Evolutionary conservation across 768 basidiomycete species (phyloP).

Genomic region (Termitomyces titanicus): DNA sequence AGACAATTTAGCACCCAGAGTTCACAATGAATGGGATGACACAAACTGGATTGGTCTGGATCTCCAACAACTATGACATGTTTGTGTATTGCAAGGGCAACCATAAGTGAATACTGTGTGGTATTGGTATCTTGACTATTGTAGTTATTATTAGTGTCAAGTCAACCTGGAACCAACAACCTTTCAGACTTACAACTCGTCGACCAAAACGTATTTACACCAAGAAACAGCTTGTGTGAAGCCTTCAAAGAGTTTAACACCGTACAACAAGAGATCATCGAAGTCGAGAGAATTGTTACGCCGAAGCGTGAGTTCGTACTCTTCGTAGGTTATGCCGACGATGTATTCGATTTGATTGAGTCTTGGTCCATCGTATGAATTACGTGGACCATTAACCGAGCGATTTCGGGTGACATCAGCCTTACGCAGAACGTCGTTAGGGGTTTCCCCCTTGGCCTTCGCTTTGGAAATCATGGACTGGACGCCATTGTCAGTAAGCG

Average conservation of each 20-base stretch:
- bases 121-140: constrained; percentile 75
- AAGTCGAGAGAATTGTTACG: constrained; percentile 78
- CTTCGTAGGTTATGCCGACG: constrained; percentile 51
- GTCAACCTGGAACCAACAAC: not conserved
- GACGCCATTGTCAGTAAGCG: constrained; percentile 51
- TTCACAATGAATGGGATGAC: not conserved
- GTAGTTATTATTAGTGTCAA: not conserved
- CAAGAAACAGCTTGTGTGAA: constrained; percentile 48
- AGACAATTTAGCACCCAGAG: constrained; percentile 1
- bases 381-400: not conserved
- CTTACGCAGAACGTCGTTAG: constrained; percentile 32
- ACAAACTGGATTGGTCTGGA: constrained; percentile 82
- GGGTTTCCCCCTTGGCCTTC: constrained; percentile 60
- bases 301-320: constrained; percentile 62
- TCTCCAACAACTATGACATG: constrained; percentile 84
- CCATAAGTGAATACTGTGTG: constrained; percentile 80
- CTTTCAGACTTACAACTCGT: constrained; percentile 64
- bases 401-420: constrained; percentile 9
- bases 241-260: constrained; percentile 57
- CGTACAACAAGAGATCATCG: constrained; percentile 78
- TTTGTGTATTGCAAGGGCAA: constrained; percentile 48
- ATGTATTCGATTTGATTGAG: constrained; percentile 34
- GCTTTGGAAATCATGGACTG: constrained; percentile 71
- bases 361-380: not conserved
- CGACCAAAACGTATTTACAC: constrained; percentile 71